Base-by-base conservation (phyloP, 805 yeast species). In the Naumovozyma baii region DNA sequence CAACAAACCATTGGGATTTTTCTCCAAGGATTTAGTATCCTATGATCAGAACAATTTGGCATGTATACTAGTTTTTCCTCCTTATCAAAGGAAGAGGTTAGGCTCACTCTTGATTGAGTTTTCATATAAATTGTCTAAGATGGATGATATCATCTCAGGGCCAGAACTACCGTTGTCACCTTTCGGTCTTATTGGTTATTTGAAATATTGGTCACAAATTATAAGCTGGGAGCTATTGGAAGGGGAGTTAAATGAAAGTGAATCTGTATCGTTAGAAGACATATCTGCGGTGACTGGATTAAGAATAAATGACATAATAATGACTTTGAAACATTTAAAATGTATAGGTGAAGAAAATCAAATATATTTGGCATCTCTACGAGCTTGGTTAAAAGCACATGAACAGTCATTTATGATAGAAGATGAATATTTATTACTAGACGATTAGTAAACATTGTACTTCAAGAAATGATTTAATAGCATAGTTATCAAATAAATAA, bases 111-210 rank as follows among this genome's bases (percentile, higher is more conserved):
- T 92, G 31, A 84, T 92, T 13, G 85, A 85, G 44, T 83, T 86
- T 48, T 84, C 94, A 30, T 92, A 90, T 54, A 78, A 71, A 22
- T 57, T 88, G 16, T 85, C 95, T 0, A 65, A 74, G 31, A 71
- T 70, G 13, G 83, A 83, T 33, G 83, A 82, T 33, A 49, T 66
- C 16, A 60, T 74, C 2, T 86, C 95, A 43, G 94, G 96, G 0
- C 98, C 98, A 0, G 98, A 92, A 56, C 72, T 78, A 47, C 98
- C 98, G 1, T 63, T 92, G 8, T 83, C 95, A 4, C 80, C 81
- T 0, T 83, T 78, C 59, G 98, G 98, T 0, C 69, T 71, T 38
- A 63, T 74, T 8, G 74, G 88, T 5, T 92, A 87, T 53, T 53
- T 83, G 15, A 63, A 72, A 13, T 88, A 74, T 60, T 92, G 97